These are phyloP conservation scores for Nicotiana tomentosiformis DNA, from an alignment of 257 asterid genomes.

Conservation along the genomic window DNA sequence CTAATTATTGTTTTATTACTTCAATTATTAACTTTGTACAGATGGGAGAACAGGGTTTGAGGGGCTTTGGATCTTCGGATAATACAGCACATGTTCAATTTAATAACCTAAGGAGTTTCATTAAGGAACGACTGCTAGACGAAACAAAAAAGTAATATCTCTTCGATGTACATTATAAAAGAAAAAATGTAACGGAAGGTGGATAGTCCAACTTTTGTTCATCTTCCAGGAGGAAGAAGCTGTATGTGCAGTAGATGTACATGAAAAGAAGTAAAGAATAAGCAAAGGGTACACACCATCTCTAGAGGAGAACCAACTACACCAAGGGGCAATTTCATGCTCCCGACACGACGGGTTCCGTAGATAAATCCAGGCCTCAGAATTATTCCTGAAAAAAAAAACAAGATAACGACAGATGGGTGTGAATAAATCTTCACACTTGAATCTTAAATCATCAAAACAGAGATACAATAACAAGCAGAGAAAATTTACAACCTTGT, in stretches of 20 bases:
- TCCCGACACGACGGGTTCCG: constrained; percentile 90
- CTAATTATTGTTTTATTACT: background rate
- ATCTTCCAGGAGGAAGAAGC: background rate
- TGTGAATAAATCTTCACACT: background rate
- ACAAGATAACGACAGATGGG: background rate
- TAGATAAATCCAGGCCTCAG: constrained; percentile 93
- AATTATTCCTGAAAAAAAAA: constrained; percentile 55
- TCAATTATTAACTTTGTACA: background rate
- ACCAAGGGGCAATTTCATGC: constrained; percentile 80
- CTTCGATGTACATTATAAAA: background rate
- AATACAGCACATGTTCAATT: background rate
- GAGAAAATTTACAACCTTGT: background rate
- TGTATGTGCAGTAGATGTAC: background rate
- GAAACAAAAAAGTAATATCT: background rate
- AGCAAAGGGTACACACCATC: constrained; percentile 38
- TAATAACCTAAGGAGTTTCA: background rate
- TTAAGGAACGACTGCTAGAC: background rate
- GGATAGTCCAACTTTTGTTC: background rate
- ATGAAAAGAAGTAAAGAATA: background rate
- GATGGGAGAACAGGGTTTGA: background rate
- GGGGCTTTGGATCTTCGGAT: background rate
- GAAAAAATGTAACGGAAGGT: background rate
- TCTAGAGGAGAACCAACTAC: constrained; percentile 87
- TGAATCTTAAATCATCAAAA: background rate
- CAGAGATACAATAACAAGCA: background rate